A percentile compares a stretch with the other conserved stretches of the same genome.
These are phyloP conservation scores for Exophiala aquamarina DNA, from an alignment of 2,329 filamentous ascomycete species.

Conservation along the genomic window DNA sequence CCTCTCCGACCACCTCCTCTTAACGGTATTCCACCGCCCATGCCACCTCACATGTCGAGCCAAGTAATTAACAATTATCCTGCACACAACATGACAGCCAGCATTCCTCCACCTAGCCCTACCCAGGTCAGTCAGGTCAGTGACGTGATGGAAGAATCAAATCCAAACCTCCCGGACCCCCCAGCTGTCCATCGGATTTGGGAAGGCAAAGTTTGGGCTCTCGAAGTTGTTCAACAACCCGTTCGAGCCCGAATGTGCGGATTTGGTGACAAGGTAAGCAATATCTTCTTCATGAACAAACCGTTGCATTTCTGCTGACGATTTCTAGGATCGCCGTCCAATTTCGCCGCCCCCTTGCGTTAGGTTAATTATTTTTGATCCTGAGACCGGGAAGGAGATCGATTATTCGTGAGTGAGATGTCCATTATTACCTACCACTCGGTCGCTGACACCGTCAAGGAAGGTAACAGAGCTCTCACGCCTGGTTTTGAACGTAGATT, in stretches of 20 bases:
- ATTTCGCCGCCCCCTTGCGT: constrained; percentile 96
- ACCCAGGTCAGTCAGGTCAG: constrained; percentile 36
- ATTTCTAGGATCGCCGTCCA: constrained; percentile 80
- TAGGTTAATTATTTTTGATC: constrained; percentile 74
- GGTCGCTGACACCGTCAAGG: constrained; percentile 39
- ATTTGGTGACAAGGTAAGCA: constrained; percentile 88
- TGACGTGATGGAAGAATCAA: constrained; percentile 23
- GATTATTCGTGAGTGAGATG: constrained; percentile 68
- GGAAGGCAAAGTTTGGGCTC: constrained; percentile 53
- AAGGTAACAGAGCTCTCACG: constrained; percentile 65
- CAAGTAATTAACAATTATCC: constrained; percentile 5
- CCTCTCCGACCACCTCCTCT: constrained; percentile 9
- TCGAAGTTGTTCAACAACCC: constrained; percentile 86
- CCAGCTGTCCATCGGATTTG: constrained; percentile 41
- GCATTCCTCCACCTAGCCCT: constrained; percentile 37
- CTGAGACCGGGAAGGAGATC: constrained; percentile 73
- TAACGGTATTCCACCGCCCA: constrained; percentile 6
- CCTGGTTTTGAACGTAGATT: constrained; percentile 68
- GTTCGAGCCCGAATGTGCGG: constrained; percentile 95
- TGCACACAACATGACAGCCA: constrained; percentile 19
- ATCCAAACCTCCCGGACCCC: constrained; percentile 31
- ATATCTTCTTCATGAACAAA: not conserved
- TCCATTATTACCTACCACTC: constrained; percentile 2
- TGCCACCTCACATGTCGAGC: no score
- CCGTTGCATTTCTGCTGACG: constrained; percentile 10